These are phyloP conservation scores for Didymellaceae sp. DNA, from an alignment of 2,329 filamentous ascomycete species.

Conservation along the genomic window DNA sequence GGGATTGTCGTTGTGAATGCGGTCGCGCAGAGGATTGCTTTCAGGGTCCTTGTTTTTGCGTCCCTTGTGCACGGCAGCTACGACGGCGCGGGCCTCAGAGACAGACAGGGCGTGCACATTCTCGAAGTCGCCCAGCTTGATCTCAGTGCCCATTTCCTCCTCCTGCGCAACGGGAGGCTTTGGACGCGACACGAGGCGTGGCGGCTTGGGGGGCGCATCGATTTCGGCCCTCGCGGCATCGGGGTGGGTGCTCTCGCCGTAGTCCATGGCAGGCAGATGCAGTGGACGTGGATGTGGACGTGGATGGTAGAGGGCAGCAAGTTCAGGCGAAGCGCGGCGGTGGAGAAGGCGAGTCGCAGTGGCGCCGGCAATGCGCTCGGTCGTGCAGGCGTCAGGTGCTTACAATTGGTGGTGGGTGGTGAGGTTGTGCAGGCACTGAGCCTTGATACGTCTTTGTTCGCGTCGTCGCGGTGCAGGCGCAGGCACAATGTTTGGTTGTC, in stretches of 20 bases:
- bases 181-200: conserved; percentile 49
- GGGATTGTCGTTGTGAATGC: conserved; percentile 67
- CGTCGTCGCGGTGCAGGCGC: not conserved
- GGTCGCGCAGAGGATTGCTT: conserved; percentile 76
- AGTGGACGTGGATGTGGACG: not conserved
- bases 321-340: not conserved
- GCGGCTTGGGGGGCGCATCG: conserved; percentile 30
- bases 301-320: not conserved
- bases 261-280: conserved; percentile 34
- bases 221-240: conserved; percentile 17
- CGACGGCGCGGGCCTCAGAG: conserved; percentile 88
- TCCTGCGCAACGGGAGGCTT: conserved; percentile 74
- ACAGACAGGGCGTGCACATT: conserved; percentile 89
- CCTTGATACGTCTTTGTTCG: not conserved
- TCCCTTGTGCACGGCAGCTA: conserved; percentile 86
- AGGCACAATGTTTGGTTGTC: not conserved
- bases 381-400: not conserved
- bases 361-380: not conserved
- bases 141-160: conserved; percentile 81
- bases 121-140: conserved; percentile 93
- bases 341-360: not conserved
- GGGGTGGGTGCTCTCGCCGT: conserved; percentile 33
- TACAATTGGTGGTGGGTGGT: not conserved
- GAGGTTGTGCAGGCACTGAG: not conserved
- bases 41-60: conserved; percentile 70